These are phyloP conservation scores for Ascochyta fabae DNA, from an alignment of 2,329 filamentous ascomycete genomes.

Conservation along the genomic window DNA sequence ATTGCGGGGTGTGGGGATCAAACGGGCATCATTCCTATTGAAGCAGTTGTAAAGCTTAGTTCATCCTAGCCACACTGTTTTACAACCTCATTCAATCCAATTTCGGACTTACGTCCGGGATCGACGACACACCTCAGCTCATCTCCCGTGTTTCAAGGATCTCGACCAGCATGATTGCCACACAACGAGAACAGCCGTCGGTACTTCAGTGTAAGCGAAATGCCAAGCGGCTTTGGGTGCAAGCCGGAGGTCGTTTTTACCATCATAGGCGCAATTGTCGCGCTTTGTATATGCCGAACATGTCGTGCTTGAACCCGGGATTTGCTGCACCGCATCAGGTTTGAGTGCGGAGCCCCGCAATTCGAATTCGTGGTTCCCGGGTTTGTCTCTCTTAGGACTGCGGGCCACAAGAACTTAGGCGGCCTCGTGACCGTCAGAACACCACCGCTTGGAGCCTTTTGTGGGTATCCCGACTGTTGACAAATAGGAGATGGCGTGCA, in stretches of 20 bases:
- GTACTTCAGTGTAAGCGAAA: conserved; percentile 8
- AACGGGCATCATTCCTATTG: conserved; percentile 6
- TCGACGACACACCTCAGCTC: conserved; percentile 9
- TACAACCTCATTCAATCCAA: background rate
- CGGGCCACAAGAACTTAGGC: background rate
- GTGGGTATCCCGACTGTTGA: conserved; percentile 4
- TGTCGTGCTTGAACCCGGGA: background rate
- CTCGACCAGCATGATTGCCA: background rate
- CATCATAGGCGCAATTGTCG: conserved; percentile 9
- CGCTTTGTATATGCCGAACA: conserved; percentile 4
- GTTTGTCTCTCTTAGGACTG: background rate
- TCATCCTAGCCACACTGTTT: conserved; percentile 6
- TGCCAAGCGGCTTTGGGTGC: background rate
- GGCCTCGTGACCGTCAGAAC: conserved; percentile 6
- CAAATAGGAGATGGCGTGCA: background rate
- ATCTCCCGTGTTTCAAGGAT: conserved; percentile 16
- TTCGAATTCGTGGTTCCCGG: conserved; percentile 1
- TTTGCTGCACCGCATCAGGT: conserved; percentile 4
- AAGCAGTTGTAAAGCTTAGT: conserved; percentile 12
- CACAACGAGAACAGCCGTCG: background rate
- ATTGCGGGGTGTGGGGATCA: conserved; percentile 13
- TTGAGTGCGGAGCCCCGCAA: conserved; percentile 9
- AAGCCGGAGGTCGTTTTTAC: background rate
- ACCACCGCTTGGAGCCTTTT: background rate
- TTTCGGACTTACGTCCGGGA: conserved; percentile 6